Evolutionary conservation across 2,329 filamentous ascomycete species (phyloP).

Genomic region (Neonectria ditissima): DNA sequence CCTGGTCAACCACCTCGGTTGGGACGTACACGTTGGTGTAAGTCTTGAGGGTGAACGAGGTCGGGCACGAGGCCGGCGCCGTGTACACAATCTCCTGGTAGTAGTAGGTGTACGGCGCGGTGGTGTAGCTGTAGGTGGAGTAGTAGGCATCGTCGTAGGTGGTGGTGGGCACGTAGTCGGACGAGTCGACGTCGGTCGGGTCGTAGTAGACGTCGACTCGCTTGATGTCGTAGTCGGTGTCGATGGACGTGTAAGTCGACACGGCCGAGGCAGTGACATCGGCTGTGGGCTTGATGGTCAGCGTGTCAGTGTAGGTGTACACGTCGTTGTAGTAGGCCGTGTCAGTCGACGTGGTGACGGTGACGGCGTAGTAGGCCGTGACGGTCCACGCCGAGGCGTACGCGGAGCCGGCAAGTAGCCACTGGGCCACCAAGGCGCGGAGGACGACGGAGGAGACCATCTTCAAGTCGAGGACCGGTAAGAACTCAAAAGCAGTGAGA

Average conservation of each 20-base stretch:
- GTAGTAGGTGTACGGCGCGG: constrained; percentile 28
- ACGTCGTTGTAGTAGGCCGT: constrained; percentile 14
- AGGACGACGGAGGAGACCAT: constrained; percentile 1
- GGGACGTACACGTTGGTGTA: constrained; percentile 26
- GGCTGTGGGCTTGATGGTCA: constrained; percentile 29
- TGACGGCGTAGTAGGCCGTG: constrained; percentile 34
- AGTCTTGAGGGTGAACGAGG: constrained; percentile 43
- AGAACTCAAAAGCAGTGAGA: background rate
- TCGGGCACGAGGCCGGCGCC: constrained; percentile 45
- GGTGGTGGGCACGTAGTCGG: constrained; percentile 24
- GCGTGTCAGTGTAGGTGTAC: constrained; percentile 16
- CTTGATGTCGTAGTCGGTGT: constrained; percentile 33
- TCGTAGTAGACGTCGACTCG: constrained; percentile 32
- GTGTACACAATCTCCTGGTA: constrained; percentile 38
- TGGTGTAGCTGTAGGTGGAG: background rate
- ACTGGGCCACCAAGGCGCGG: constrained; percentile 9
- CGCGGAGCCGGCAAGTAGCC: constrained; percentile 13
- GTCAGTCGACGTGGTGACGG: constrained; percentile 21
- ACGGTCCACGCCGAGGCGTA: constrained; percentile 30
- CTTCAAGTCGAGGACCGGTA: constrained; percentile 1
- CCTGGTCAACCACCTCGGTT: constrained; percentile 16
- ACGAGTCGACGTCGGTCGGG: constrained; percentile 18
- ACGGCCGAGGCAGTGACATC: constrained; percentile 14
- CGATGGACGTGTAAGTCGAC: constrained; percentile 15
- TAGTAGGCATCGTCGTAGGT: constrained; percentile 16